Percentiles rank a stretch among this genome's conserved stretches.
Evolutionary conservation across 2,329 filamentous ascomycete genomes (phyloP).

Genomic region (Venturia pyrina): DNA sequence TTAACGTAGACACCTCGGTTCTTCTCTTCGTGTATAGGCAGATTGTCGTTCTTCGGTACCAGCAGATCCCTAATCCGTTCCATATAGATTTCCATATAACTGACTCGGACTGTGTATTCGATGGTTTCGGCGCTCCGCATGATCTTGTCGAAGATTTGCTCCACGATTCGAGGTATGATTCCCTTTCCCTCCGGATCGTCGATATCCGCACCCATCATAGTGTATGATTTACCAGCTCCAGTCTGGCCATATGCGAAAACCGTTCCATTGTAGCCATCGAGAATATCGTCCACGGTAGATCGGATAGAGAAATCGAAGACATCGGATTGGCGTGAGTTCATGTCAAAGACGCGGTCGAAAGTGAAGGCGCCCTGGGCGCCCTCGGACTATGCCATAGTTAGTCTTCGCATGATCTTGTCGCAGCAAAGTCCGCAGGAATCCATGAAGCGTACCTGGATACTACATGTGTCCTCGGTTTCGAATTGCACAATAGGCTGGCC

Average conservation of each 20-base stretch:
- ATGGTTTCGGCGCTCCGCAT: slow-evolving; percentile 84
- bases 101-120: slow-evolving; percentile 96
- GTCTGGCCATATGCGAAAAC: slow-evolving; percentile 99
- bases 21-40: slow-evolving; percentile 97
- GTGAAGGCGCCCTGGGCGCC: slow-evolving; percentile 77
- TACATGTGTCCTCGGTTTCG: slow-evolving; percentile 79
- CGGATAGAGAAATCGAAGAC: slow-evolving; percentile 98
- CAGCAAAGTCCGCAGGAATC: not conserved
- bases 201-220: slow-evolving; percentile 96
- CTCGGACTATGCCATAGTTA: slow-evolving; percentile 50
- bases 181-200: slow-evolving; percentile 80
- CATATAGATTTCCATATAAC: slow-evolving; percentile 99
- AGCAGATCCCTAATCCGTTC: slow-evolving; percentile 92
- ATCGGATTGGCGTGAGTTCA: slow-evolving; percentile 79
- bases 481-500: slow-evolving; percentile 89
- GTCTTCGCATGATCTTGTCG: not conserved
- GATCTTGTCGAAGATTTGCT: slow-evolving; percentile 96
- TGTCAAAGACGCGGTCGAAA: slow-evolving; percentile 95
- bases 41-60: slow-evolving; percentile 85
- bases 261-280: slow-evolving; percentile 98
- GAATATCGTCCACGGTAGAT: slow-evolving; percentile 90
- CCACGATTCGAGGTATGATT: slow-evolving; percentile 92
- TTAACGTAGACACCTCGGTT: slow-evolving; percentile 94
- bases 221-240: slow-evolving; percentile 96
- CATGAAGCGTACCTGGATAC: slow-evolving; percentile 57